Evolutionary conservation across 2,329 filamentous ascomycete genomes (phyloP), one percentile per base, ranked within the genome.

Genomic region (Colletotrichum gigasporum): DNA sequence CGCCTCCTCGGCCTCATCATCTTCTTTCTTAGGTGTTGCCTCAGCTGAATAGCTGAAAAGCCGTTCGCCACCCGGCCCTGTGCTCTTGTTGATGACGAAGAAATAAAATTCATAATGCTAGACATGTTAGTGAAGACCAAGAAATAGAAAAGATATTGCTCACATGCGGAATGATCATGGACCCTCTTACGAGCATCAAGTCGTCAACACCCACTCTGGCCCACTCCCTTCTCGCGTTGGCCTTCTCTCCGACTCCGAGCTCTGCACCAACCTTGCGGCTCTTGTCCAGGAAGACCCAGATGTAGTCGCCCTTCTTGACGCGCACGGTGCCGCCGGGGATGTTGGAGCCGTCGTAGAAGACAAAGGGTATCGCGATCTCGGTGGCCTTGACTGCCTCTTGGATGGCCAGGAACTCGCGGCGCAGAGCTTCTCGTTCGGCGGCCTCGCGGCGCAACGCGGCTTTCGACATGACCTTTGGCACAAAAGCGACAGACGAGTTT

Each of bases 61-160:
- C 5, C 87, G 81, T 18, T 82, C 82, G 53, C 91, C 90, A 35
- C 88, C 88, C n/a, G 92, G 90, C 2, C 91, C 92, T 2, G 87
- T 77, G 24, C 88, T 91, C 72, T 91, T 93, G 76, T 98, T 97
- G 76, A 97, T 91, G 74, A 97, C 89, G 79, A 99, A 98, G 79
- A 95, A 96, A 76, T 98, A 96, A 75, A 99, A 94, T 69, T 98
- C 95, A 74, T 96, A 97, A 78, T 99, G 96, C 93, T 98, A 74
- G 47, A 55, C 57, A 28, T 59, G 68, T 74, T 63, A 76, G 69
- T 50, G 52, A 35, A 26, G 9, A 28, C 47, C 37, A 24, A 56
- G 47, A 26, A 60, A 62, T 53, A 65, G 24, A 42, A 51, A 3
- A 47, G 10, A 55, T 18, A 14, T 28, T 4, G 88, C 91, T 83